phyloP scores from a whole-genome alignment of 768 basidiomycete species.

The Dacryopinax spathularia region DNA sequence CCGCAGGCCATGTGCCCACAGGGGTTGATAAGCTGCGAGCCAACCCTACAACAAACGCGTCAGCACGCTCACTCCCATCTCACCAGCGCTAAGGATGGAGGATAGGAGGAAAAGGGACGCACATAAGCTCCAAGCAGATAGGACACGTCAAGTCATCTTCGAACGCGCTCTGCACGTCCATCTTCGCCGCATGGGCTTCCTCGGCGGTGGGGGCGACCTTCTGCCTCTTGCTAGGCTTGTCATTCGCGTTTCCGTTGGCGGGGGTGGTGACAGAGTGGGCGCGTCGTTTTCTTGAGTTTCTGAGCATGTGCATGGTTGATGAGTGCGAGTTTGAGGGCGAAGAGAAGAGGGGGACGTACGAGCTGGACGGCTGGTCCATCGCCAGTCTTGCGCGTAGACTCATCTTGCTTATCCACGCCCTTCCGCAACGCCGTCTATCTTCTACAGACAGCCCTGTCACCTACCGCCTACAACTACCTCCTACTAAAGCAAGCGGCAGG shows the following conservation, averaged over 20 bases:
- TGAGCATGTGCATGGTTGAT: no score
- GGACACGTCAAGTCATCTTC: neutral
- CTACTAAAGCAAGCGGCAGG: no score
- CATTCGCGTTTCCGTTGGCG: neutral
- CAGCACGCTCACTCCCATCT: no score
- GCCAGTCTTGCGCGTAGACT: neutral
- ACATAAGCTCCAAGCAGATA: constrained; percentile 1
- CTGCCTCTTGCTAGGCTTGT: neutral
- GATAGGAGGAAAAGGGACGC: no score
- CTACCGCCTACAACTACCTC: no score
- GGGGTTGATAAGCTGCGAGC: neutral
- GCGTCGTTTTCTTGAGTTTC: no score
- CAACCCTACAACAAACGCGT: neutral
- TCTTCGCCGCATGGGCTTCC: neutral
- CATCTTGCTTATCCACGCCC: no score
- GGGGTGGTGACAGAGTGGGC: no score
- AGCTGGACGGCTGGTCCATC: neutral
- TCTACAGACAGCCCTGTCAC: no score
- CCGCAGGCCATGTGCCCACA: constrained; percentile 2
- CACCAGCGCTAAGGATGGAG: no score
- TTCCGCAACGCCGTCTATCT: no score
- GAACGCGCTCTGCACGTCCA: neutral
- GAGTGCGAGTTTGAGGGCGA: neutral
- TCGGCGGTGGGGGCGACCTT: neutral
- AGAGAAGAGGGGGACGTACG: neutral